Percentiles rank a stretch among this genome's conserved stretches.
Conservation (phyloP, 192 early-diverging fungal genomes). For the Mortierella claussenii region DNA sequence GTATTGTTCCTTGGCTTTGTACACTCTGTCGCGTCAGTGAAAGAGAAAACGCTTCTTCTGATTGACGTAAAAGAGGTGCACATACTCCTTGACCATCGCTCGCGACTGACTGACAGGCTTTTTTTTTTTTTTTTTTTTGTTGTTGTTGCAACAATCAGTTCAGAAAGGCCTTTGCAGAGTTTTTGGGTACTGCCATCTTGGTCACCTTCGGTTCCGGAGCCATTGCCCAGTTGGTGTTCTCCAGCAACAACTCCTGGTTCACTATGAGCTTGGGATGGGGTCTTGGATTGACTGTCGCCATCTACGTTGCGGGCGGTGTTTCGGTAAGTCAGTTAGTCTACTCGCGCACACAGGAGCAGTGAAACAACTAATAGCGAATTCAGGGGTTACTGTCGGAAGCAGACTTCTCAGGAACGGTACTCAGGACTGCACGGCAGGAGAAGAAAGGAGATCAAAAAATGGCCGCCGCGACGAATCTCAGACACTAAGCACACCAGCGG, state of each 20-base stretch:
- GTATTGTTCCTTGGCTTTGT: too few species aligned
- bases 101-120: neutral
- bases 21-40: too few species aligned
- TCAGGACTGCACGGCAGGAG: too few species aligned
- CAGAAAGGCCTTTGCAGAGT: constrained; percentile 72
- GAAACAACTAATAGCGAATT: too few species aligned
- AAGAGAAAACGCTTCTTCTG: too few species aligned
- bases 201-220: constrained; percentile 75
- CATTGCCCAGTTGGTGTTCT: constrained; percentile 60
- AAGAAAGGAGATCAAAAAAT: too few species aligned
- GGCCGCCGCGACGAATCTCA: too few species aligned
- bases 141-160: constrained; percentile 20
- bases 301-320: constrained; percentile 70
- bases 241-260: constrained; percentile 52
- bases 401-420: too few species aligned
- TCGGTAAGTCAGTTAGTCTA: constrained; percentile 58
- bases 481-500: too few species aligned
- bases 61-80: too few species aligned
- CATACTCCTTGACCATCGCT: too few species aligned
- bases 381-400: too few species aligned
- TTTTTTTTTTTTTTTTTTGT: neutral
- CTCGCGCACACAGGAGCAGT: neutral
- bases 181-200: constrained; percentile 77
- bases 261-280: constrained; percentile 71
- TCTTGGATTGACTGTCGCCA: constrained; percentile 69